Conservation (phyloP, 768 basidiomycete species). For the Suillus americanus region DNA sequence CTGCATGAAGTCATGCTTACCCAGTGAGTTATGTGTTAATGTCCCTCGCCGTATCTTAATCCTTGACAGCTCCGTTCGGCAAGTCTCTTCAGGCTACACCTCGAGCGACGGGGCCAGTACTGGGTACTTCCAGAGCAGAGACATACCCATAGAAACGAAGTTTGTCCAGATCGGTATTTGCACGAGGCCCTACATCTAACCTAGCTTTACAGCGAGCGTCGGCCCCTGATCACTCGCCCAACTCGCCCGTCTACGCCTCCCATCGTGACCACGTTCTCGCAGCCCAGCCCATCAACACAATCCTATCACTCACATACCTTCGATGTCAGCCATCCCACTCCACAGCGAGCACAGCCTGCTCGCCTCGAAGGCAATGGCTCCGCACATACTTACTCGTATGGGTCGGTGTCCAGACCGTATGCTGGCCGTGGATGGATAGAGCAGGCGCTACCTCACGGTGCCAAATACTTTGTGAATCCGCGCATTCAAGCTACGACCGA, state of each 20-base stretch:
- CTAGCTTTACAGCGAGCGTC: conserved; percentile 43
- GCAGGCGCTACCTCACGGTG: conserved; percentile 71
- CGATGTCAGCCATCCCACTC: conserved; percentile 26
- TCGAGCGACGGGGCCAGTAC: conserved; percentile 17
- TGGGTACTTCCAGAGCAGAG: conserved; percentile 12
- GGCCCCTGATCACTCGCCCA: conserved; percentile 43
- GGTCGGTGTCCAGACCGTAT: conserved; percentile 24
- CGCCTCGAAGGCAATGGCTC: conserved; percentile 30
- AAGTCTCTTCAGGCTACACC: conserved; percentile 16
- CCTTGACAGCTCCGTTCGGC: conserved; percentile 16
- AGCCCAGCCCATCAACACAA: conserved; percentile 17
- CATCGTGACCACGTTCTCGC: conserved; percentile 23
- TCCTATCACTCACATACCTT: conserved; percentile 22
- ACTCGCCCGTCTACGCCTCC: conserved; percentile 29
- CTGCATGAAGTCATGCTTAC: conserved; percentile 35
- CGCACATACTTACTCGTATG: conserved; percentile 28
- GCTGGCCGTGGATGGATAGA: conserved; percentile 66
- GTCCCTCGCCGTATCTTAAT: background rate
- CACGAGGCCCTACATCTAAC: background rate
- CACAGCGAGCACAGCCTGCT: conserved; percentile 26
- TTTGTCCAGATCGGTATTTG: conserved; percentile 13
- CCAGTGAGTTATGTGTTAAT: conserved; percentile 13
- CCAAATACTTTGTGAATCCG: conserved; percentile 69
- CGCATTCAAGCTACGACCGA: conserved; percentile 67
- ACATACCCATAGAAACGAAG: conserved; percentile 21